Evolutionary conservation across 202 grass and related monocot genomes (phyloP), one percentile per base, ranked within the genome.

Genomic region (Panicum virgatum): DNA sequence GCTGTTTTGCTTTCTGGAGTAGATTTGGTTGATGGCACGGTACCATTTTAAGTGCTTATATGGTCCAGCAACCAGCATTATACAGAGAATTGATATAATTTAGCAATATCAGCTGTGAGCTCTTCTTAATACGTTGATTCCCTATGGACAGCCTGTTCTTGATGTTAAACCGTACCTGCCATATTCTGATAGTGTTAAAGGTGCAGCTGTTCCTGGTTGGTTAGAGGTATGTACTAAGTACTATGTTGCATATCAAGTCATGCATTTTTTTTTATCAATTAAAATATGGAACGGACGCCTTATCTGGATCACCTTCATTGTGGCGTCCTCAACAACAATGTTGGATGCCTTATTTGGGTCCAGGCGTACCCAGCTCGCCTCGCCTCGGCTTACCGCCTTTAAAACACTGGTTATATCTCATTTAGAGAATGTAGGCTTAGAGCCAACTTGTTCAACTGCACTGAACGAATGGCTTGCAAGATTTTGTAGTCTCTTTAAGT

Each of bases 111-210:
- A 75, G 18, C 84, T 51, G 40, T 80, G 61, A 88, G 84, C 53
- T 90, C 68, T 68, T 67, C 45, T 54, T 94, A 47, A 79, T 90
- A 51, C 15, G 44, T 85, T 71, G 25, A 72, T 85, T 22, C 72
- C 86, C 18, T 81, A 64, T 93, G 26, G 65, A 90, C 90, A 98
- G 92, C 96, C 96, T n/a, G 82, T 95, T 9, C 87, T 98, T 69
- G 96, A 98, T 86, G 91, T 98, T 73, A 98, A 98, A 83, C 92
- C 92, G 19, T 98, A 98, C 68, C 89, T 95, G 29, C 96, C 92
- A 74, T 98, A 95, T 93, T 93, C 96, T 63, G 92, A 95, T 36
- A 80, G 88, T 26, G 80, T 98, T 69, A 69, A 84, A 76, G 82
- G 53, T 68, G 90, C 89, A 40, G 34, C 69, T 52, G 71, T 95